Evolutionary conservation across 208 protist genomes (phyloP).

Genomic region (Endotrypanum monterogeii): DNA sequence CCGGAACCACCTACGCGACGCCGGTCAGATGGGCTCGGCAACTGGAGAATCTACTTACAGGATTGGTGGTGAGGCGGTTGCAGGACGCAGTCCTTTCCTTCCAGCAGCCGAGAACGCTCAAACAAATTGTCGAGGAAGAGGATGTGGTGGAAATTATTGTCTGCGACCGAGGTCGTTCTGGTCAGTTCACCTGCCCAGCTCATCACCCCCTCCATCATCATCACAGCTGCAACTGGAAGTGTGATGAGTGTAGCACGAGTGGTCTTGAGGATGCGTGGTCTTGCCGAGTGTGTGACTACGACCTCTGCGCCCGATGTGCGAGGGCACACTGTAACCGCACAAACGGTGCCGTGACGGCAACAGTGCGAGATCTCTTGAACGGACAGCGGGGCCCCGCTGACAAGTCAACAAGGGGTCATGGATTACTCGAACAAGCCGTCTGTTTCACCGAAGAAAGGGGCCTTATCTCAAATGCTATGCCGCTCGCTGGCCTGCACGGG

Average conservation of each 20-base stretch:
- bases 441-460: conserved; percentile 47
- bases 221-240: conserved; percentile 78
- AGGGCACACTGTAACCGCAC: conserved; percentile 41
- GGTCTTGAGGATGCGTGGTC: conserved; percentile 59
- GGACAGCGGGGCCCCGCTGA: conserved; percentile 14
- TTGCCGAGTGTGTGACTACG: conserved; percentile 83
- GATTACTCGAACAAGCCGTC: neutral
- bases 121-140: conserved; percentile 25
- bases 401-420: neutral
- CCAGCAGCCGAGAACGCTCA: conserved; percentile 13
- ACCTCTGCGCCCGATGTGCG: conserved; percentile 67
- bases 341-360: conserved; percentile 56
- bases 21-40: conserved; percentile 10
- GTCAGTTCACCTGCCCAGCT: conserved; percentile 36
- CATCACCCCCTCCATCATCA: conserved; percentile 65
- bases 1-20: neutral
- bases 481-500: conserved; percentile 4
- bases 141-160: conserved; percentile 22
- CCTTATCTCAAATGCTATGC: conserved; percentile 24
- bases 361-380: conserved; percentile 50
- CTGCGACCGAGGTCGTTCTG: conserved; percentile 8
- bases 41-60: conserved; percentile 16
- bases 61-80: conserved; percentile 22
- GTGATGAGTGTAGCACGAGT: conserved; percentile 51
- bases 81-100: conserved; percentile 17